Evolutionary conservation across 257 asterid species (phyloP).

Genomic region (Ilex aquifolium): DNA sequence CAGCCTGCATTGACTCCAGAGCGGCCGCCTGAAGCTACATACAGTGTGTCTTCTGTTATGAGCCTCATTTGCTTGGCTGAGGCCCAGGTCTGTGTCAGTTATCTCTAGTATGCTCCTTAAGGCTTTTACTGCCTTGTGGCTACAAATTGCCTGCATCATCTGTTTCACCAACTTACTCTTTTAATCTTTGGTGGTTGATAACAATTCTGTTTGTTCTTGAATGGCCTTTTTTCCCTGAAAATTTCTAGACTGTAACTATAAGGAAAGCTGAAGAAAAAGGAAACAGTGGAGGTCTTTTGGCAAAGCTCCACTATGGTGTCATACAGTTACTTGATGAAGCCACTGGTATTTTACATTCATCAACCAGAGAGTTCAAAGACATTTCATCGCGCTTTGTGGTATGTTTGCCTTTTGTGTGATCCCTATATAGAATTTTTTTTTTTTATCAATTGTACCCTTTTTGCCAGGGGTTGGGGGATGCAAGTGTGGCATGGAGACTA

Average conservation of each 20-base stretch:
- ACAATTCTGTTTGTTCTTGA: too few relatives aligned
- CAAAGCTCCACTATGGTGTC: slow-evolving; percentile 59
- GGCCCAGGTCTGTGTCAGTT: slow-evolving; percentile 45
- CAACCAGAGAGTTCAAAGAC: slow-evolving; percentile 43
- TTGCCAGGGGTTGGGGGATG: too few relatives aligned
- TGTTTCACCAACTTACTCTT: too few relatives aligned
- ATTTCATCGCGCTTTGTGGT: slow-evolving; percentile 45
- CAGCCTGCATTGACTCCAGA: slow-evolving; percentile 16
- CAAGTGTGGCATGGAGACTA: too few relatives aligned
- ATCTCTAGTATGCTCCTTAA: background rate
- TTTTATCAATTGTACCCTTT: too few relatives aligned
- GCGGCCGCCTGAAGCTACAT: slow-evolving; percentile 49
- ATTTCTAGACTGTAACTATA: slow-evolving; percentile 56
- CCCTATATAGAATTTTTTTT: too few relatives aligned
- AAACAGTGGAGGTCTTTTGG: slow-evolving; percentile 42
- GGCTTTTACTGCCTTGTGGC: too few relatives aligned
- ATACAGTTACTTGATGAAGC: slow-evolving; percentile 51
- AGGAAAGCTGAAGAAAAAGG: slow-evolving; percentile 61
- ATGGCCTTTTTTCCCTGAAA: background rate
- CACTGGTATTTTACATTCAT: slow-evolving; percentile 18
- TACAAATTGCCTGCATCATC: too few relatives aligned
- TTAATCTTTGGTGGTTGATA: too few relatives aligned
- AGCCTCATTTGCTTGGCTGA: slow-evolving; percentile 67
- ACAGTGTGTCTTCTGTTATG: slow-evolving; percentile 33
- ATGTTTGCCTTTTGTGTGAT: slow-evolving; percentile 4